Percentiles rank a stretch among this genome's conserved stretches.
These are phyloP conservation scores for Blastocystis sp. DNA, from an alignment of 352 stramenopile species.

Conservation along the genomic window DNA sequence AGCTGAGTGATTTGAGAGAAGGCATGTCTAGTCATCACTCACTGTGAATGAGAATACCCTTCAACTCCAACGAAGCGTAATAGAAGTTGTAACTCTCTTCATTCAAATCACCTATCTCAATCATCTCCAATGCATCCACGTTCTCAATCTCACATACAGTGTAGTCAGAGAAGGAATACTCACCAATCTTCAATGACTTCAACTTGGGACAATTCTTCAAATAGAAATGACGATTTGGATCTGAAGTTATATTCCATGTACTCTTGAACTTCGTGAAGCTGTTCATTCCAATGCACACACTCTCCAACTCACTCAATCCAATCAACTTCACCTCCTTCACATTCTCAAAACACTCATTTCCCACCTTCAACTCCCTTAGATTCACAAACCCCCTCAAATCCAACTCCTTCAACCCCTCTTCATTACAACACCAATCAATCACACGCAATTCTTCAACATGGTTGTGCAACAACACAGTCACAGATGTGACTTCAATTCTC, in stretches of 20 bases:
- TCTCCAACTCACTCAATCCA: neutral
- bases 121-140: neutral
- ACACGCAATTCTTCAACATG: neutral
- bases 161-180: neutral
- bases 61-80: neutral
- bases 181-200: neutral
- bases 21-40: neutral
- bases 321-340: neutral
- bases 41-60: neutral
- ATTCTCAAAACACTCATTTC: neutral
- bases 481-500: neutral
- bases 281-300: neutral
- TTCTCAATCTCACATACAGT: neutral
- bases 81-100: neutral
- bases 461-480: neutral
- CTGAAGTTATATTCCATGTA: neutral
- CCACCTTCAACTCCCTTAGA: neutral
- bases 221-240: neutral
- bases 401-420: neutral
- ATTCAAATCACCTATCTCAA: neutral
- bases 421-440: neutral
- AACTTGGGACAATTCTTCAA: neutral
- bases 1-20: neutral
- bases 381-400: neutral
- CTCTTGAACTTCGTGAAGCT: neutral